Evolutionary conservation across 164 flowering plant genomes (phyloP), one percentile per base, ranked within the genome.

Genomic region (Aristolochia californica): DNA sequence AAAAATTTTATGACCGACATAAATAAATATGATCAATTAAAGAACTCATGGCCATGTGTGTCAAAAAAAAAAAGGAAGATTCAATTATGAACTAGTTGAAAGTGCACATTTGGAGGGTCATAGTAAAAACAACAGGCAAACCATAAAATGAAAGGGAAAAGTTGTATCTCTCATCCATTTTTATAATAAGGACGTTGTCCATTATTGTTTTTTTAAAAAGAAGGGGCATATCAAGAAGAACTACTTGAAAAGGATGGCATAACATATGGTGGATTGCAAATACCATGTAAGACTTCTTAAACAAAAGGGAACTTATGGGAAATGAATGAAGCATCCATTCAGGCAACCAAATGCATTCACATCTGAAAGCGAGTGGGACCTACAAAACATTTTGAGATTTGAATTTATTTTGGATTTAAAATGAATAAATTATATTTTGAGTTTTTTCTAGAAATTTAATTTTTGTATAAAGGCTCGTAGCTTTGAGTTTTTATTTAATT

Each of bases 321-420:
- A 51, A 24, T 54, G 57, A 54, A 13, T 15, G 25, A 25, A 22
- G 52, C 62, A 61, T 65, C 57, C 21, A 7, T 49, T 30, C 5
- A 55, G 62, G 43, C 60, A 56, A 26, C 43, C 48, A n/a, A 61
- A 64, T 64, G 57, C 13, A 38, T 14, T 63, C 71, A 7, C 63
- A 64, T 24, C 64, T 55, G 44, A 57, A 69, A 48, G 72, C 63
- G 45, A 43, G 58, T 28, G 66, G 72, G 38, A 57, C 66, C 10
- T 44, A 44, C 17, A 44, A 23, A 7, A 0, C 20, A 3, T 16
- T 49, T 49, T 12, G 17, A 20, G 22, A 18, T n/a, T 17, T 20
- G 47, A 48, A 34, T 50, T n/a, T 23, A 2, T 7, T n/a, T 60
- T 54, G 0, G 26, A 62, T 13, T 9, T 26, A 15, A 1, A 22